These are phyloP conservation scores for Hypomyces perniciosus DNA, from an alignment of 2,329 filamentous ascomycete species.

Conservation along the genomic window DNA sequence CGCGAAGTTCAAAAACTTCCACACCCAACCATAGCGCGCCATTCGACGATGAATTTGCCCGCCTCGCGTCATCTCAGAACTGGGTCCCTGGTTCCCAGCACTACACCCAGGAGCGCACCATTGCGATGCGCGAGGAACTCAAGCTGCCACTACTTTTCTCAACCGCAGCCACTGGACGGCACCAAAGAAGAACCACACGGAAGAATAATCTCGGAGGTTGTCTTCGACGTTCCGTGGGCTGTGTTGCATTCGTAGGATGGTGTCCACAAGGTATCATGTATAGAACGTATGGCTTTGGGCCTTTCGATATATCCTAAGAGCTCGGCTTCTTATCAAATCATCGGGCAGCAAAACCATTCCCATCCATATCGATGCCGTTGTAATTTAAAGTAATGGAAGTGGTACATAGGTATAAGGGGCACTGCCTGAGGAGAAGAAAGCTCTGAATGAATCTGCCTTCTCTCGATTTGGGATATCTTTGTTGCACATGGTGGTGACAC, in stretches of 20 bases:
- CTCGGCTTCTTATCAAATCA: too few species aligned
- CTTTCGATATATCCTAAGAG: too few species aligned
- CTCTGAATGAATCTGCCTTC: too few species aligned
- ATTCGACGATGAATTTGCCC: slow-evolving; percentile 26
- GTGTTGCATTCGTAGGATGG: slow-evolving; percentile 78
- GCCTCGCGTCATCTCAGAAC: slow-evolving; percentile 26
- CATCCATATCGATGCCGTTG: slow-evolving; percentile 62
- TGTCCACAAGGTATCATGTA: slow-evolving; percentile 65
- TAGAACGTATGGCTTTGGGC: slow-evolving; percentile 45
- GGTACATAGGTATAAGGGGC: too few species aligned
- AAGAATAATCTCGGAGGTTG: slow-evolving; percentile 61
- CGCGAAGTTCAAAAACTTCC: slow-evolving; percentile 24
- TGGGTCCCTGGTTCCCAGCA: slow-evolving; percentile 26
- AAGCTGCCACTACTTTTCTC: slow-evolving; percentile 24
- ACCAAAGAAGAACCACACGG: slow-evolving; percentile 7
- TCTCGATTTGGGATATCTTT: too few species aligned
- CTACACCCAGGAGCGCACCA: too few species aligned
- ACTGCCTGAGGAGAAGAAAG: too few species aligned
- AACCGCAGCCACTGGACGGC: slow-evolving; percentile 13
- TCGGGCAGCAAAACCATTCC: slow-evolving; percentile 59
- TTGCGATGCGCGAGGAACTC: slow-evolving; percentile 24
- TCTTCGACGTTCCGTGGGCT: slow-evolving; percentile 56
- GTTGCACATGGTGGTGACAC: too few species aligned
- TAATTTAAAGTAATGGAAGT: too few species aligned
- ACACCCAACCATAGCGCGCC: slow-evolving; percentile 22